These are phyloP conservation scores for Barnettozyma pratensis DNA, from an alignment of 805 yeast genomes.

Conservation along the genomic window DNA sequence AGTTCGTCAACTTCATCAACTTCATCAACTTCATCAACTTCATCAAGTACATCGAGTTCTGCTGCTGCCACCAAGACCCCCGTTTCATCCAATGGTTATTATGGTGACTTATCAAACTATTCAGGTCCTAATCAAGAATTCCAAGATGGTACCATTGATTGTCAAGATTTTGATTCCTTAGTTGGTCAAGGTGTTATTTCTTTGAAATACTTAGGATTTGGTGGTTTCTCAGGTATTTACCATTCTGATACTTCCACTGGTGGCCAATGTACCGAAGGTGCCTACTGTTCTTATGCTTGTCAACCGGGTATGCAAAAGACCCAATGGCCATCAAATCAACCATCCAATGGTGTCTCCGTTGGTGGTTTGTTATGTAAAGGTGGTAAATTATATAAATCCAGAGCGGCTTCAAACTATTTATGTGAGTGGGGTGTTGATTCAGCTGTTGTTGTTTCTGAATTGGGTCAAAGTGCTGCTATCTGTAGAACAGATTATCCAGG, in stretches of 20 bases:
- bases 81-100: conserved; percentile 31
- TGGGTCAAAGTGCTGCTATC: conserved; percentile 68
- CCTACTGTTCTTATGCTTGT: conserved; percentile 96
- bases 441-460: conserved; percentile 64
- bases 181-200: conserved; percentile 77
- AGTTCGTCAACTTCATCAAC: conserved; percentile 22
- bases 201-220: conserved; percentile 52
- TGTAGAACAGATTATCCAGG: conserved; percentile 99
- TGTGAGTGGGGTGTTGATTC: conserved; percentile 83
- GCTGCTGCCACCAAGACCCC: conserved; percentile 19
- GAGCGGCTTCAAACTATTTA: conserved; percentile 57
- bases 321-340: conserved; percentile 92
- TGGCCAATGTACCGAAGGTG: conserved; percentile 72
- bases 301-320: conserved; percentile 99
- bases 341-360: conserved; percentile 80
- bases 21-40: conserved; percentile 20
- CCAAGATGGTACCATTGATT: conserved; percentile 64
- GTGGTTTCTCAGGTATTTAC: conserved; percentile 55
- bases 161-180: conserved; percentile 60
- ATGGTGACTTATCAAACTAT: conserved; percentile 50
- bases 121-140: conserved; percentile 47
- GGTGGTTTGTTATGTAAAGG: conserved; percentile 88
- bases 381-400: conserved; percentile 82
- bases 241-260: conserved; percentile 51
- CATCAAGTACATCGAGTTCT: conserved; percentile 9